These are phyloP conservation scores for Metrosideros polymorpha DNA, from an alignment of 441 rosid species.

Conservation along the genomic window DNA sequence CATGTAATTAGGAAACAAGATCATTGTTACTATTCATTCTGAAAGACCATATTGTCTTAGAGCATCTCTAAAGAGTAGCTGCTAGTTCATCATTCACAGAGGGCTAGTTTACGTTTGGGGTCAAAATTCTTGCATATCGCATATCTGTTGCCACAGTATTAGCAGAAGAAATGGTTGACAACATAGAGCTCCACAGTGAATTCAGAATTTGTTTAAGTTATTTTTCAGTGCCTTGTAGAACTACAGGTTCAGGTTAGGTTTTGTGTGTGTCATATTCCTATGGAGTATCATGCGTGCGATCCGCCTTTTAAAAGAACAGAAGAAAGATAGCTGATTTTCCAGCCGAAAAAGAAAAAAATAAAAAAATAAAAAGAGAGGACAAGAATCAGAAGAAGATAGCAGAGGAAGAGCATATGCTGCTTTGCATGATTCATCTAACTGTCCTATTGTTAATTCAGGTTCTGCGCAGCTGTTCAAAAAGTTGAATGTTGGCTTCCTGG, in stretches of 20 bases:
- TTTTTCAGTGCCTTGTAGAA: not conserved
- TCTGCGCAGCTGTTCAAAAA: slow-evolving; percentile 33
- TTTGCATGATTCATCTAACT: not conserved
- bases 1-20: not conserved
- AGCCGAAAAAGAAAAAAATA: not conserved
- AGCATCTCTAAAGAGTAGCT: not conserved
- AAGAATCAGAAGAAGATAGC: not conserved
- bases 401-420: not conserved
- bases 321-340: not conserved
- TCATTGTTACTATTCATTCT: not conserved
- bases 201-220: not conserved
- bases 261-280: not conserved
- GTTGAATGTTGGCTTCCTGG: slow-evolving; percentile 42
- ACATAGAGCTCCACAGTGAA: not conserved
- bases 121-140: not conserved
- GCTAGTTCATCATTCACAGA: not conserved
- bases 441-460: slow-evolving; percentile 33
- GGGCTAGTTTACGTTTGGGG: not conserved
- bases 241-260: not conserved
- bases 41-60: not conserved
- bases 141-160: not conserved
- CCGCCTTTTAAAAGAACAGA: not conserved
- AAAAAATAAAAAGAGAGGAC: too few species aligned
- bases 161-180: not conserved
- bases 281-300: not conserved